These are phyloP conservation scores for Rhizopogon roseolus DNA, from an alignment of 768 basidiomycete species.

Conservation along the genomic window DNA sequence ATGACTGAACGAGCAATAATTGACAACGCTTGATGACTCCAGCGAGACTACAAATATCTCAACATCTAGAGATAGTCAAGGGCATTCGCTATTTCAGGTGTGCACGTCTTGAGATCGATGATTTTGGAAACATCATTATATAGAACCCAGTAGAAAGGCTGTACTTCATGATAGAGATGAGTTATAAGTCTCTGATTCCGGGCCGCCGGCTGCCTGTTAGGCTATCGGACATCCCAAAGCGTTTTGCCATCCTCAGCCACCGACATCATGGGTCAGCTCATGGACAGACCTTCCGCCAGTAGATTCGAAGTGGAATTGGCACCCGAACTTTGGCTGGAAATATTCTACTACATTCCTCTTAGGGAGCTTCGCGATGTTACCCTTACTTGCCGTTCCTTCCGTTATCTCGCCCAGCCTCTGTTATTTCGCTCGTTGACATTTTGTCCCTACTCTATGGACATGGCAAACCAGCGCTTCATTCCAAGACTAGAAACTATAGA, in stretches of 20 bases:
- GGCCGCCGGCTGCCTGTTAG: too few species aligned
- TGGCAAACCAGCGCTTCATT: not conserved
- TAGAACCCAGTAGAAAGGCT: too few species aligned
- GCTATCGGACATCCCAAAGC: too few species aligned
- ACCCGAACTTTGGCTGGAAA: constrained; percentile 2
- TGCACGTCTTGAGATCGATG: too few species aligned
- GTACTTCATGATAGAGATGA: too few species aligned
- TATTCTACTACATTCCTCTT: not conserved
- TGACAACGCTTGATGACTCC: too few species aligned
- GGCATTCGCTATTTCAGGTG: too few species aligned
- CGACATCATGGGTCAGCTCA: not conserved
- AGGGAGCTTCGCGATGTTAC: not conserved
- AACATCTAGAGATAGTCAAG: too few species aligned
- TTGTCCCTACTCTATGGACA: constrained; percentile 6
- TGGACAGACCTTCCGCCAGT: not conserved
- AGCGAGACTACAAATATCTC: too few species aligned
- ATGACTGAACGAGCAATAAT: constrained; percentile 3
- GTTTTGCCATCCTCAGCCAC: too few species aligned
- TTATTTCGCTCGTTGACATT: constrained; percentile 4
- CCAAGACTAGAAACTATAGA: not conserved
- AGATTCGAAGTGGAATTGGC: not conserved
- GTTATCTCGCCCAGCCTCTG: constrained; percentile 2
- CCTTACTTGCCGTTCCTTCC: constrained; percentile 3
- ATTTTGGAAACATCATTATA: too few species aligned
- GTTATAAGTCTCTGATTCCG: too few species aligned